Conservation (phyloP, 2,329 filamentous ascomycete species). For the Nothomitra cinnamomea region DNA sequence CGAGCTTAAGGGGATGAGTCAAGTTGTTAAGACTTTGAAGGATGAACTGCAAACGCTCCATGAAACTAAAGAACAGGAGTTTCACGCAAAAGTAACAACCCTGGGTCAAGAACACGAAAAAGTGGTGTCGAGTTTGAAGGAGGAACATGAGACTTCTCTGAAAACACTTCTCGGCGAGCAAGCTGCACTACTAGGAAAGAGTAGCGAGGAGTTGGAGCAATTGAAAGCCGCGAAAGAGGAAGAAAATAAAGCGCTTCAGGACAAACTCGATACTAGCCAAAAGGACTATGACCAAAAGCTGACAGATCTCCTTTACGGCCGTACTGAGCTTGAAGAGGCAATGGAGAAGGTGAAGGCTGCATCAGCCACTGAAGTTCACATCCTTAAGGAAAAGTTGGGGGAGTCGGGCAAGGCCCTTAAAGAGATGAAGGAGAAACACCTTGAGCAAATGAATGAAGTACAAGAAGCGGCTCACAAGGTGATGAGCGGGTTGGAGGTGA, state of each 20-base stretch:
- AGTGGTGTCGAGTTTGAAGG: neutral
- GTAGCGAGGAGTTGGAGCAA: neutral
- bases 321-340: neutral
- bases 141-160: neutral
- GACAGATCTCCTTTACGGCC: neutral
- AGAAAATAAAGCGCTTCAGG: neutral
- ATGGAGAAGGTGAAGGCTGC: neutral
- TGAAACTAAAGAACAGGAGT: neutral
- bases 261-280: neutral
- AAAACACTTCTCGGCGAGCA: neutral
- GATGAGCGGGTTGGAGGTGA: neutral
- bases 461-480: neutral
- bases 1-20: neutral
- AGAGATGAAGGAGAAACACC: neutral
- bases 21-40: neutral
- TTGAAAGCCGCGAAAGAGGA: neutral
- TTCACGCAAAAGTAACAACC: neutral
- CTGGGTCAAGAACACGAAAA: neutral
- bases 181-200: neutral
- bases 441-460: neutral
- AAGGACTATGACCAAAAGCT: conserved; percentile 1
- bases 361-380: neutral
- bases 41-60: neutral
- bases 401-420: neutral
- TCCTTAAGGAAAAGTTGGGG: neutral